Evolutionary conservation across 2,329 filamentous ascomycete genomes (phyloP).

Genomic region (Botrytis deweyae): DNA sequence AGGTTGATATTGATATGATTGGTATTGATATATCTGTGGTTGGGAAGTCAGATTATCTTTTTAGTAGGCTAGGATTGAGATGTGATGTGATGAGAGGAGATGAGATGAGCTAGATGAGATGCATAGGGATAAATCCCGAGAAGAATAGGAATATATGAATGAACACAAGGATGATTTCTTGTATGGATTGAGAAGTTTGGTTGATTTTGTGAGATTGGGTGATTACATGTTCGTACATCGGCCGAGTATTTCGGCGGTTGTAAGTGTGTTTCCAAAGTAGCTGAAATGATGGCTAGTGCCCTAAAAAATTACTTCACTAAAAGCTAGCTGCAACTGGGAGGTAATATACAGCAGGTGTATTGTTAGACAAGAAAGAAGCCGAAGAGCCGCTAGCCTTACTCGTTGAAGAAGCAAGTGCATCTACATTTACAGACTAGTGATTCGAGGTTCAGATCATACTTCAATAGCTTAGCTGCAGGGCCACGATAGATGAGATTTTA

Average conservation of each 20-base stretch:
- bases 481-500: background rate
- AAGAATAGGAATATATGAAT: background rate
- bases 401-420: background rate
- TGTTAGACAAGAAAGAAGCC: background rate
- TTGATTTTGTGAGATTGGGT: background rate
- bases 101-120: background rate
- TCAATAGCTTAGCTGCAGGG: background rate
- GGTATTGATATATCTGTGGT: constrained; percentile 12
- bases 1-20: background rate
- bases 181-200: background rate
- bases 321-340: background rate
- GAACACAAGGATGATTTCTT: background rate
- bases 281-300: no score
- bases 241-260: background rate
- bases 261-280: no score
- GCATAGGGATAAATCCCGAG: background rate
- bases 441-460: background rate
- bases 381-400: background rate
- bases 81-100: background rate
- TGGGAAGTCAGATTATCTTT: background rate
- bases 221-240: background rate
- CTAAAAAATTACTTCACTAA: no score
- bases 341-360: background rate
- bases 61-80: background rate
- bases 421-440: background rate